Evolutionary conservation across 371 early-diverging fungal genomes (phyloP).

Genomic region (Circinella umbellata): DNA sequence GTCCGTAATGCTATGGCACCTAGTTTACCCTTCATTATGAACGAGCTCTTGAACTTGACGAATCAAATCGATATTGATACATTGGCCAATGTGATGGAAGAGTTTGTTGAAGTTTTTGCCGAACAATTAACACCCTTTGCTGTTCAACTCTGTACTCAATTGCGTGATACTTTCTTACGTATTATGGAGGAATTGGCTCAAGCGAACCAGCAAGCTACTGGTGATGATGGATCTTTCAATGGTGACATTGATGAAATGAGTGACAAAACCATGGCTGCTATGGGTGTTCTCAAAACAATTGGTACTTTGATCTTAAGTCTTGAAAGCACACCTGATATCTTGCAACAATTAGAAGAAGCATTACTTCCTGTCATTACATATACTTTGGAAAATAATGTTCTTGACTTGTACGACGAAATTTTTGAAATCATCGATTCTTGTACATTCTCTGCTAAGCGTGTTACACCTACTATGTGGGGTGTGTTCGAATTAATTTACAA

Average conservation of each 20-base stretch:
- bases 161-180: slow-evolving; percentile 84
- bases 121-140: slow-evolving; percentile 90
- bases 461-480: slow-evolving; percentile 86
- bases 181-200: slow-evolving; percentile 72
- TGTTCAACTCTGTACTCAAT: slow-evolving; percentile 80
- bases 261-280: slow-evolving; percentile 89
- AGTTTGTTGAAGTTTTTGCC: slow-evolving; percentile 88
- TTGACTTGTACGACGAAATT: slow-evolving; percentile 84
- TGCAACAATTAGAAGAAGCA: slow-evolving; percentile 71
- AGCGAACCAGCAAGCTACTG: slow-evolving; percentile 39
- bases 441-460: slow-evolving; percentile 77
- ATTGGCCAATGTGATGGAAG: slow-evolving; percentile 85
- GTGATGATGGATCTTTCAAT: slow-evolving; percentile 42
- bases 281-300: slow-evolving; percentile 92
- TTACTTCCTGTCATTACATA: slow-evolving; percentile 74
- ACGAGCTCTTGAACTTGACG: slow-evolving; percentile 79
- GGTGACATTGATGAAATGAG: slow-evolving; percentile 59
- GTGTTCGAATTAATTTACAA: slow-evolving; percentile 77
- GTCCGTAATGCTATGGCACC: slow-evolving; percentile 78
- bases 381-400: slow-evolving; percentile 73
- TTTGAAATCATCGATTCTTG: slow-evolving; percentile 90
- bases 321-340: slow-evolving; percentile 68
- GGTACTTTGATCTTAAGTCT: slow-evolving; percentile 78
- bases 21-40: slow-evolving; percentile 83
- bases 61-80: slow-evolving; percentile 92